Evolutionary conservation across 257 asterid genomes (phyloP).

Genomic region (Misopates orontium): DNA sequence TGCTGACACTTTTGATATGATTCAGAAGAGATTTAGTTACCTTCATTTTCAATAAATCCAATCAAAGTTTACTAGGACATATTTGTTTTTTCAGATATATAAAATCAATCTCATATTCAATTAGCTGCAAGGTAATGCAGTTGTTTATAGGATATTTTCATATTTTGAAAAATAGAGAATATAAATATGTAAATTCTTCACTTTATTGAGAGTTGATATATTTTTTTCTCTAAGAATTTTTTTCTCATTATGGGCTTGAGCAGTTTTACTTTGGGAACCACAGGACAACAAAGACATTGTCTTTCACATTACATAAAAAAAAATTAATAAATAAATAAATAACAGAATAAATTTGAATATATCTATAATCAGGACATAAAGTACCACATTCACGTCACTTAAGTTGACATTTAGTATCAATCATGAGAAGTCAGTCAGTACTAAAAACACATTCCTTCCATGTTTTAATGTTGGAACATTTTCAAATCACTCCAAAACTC

Average conservation of each 20-base stretch:
- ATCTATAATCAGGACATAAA: slow-evolving; percentile 9
- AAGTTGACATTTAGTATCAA: slow-evolving; percentile 55
- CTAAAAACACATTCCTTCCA: slow-evolving; percentile 57
- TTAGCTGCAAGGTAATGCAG: too few species aligned
- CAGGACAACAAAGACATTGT: slow-evolving; percentile 22
- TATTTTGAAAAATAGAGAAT: too few species aligned
- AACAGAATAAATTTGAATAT: slow-evolving; percentile 1
- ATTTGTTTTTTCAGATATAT: too few species aligned
- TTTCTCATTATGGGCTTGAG: not conserved
- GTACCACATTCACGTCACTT: slow-evolving; percentile 17
- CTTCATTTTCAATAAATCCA: not conserved
- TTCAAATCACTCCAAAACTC: slow-evolving; percentile 51
- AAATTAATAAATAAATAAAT: too few species aligned
- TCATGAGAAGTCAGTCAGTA: slow-evolving; percentile 29
- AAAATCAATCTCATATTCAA: too few species aligned
- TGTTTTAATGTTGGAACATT: slow-evolving; percentile 58
- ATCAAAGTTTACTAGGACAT: too few species aligned
- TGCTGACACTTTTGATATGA: not conserved
- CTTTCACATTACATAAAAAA: not conserved
- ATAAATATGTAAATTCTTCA: too few species aligned
- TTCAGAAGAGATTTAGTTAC: not conserved
- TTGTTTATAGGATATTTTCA: too few species aligned
- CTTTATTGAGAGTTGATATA: too few species aligned
- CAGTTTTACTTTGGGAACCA: slow-evolving; percentile 28
- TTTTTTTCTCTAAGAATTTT: too few species aligned